Conservation (phyloP, 768 basidiomycete genomes). For the Suillus brevipes region DNA sequence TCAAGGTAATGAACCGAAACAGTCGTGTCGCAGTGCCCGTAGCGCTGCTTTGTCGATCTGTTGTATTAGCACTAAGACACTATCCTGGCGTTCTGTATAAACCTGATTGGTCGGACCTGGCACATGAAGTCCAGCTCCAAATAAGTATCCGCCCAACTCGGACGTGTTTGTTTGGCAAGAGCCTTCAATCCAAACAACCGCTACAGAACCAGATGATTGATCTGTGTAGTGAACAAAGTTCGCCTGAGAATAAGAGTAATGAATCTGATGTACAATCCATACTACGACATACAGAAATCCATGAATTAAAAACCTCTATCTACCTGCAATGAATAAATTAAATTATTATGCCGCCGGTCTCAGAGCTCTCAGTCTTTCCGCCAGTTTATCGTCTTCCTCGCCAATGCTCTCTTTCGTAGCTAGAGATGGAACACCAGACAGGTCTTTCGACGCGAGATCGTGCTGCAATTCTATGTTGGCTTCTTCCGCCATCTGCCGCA, state of each 20-base stretch:
- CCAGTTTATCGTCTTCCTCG: conserved; percentile 81
- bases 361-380: conserved; percentile 84
- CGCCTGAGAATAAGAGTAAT: not conserved
- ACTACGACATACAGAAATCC: not conserved
- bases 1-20: not conserved
- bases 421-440: conserved; percentile 56
- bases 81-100: conserved; percentile 4
- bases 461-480: conserved; percentile 95
- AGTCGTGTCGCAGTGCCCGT: not conserved
- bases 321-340: not conserved
- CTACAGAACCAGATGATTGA: too few species aligned
- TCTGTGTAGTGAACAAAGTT: not conserved
- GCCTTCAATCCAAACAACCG: conserved; percentile 7
- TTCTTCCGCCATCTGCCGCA: conserved; percentile 95
- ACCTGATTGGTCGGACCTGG: not conserved
- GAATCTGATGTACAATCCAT: conserved; percentile 1
- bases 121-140: not conserved
- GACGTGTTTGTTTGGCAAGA: conserved; percentile 13
- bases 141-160: not conserved
- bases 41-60: not conserved
- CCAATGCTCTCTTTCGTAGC: conserved; percentile 52
- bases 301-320: not conserved
- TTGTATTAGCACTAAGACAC: conserved; percentile 14
- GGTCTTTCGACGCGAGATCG: conserved; percentile 70
- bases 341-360: conserved; percentile 64